Base-by-base conservation (phyloP, 345 rosid species). In the Lepidium aucheri region DNA sequence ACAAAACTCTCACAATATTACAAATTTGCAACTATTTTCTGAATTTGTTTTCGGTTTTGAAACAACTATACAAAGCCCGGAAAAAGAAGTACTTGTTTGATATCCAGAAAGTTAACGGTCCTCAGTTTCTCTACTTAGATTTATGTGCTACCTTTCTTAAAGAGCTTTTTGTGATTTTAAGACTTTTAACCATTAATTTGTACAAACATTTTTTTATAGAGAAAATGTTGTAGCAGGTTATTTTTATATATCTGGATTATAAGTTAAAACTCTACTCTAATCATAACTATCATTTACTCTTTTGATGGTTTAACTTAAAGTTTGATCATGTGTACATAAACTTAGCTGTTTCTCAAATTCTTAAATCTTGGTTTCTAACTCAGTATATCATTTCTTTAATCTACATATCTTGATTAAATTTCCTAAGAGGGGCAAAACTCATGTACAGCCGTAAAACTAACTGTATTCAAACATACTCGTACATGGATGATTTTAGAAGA, bases 61-160 rank as follows among this genome's bases (percentile, higher is more conserved):
- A 74, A 74, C 91, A 93, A 96, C 90, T 93, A 28, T 93, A 87
- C 83, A 93, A 88, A 85, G 85, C 94, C 3, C 84, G 85, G 0
- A 87, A 86, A 30, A 97, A 93, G 72, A 90, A 86, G 73, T 90
- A 93, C 78, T 76, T 93, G 74, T 85, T 90, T 7, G 97, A 93
- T 73, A 86, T 93, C 15, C 98, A 83, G 76, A 78, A 91, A 76
- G 81, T 93, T 49, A 83, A 77, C 15, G 97, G 98, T 16, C 91
- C 94, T 12, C 95, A 93, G 74, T 74, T 93, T 72, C 86, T 93
- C 12, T 90, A 90, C 77, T 75, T 93, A 78, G 98, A 93, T 75
- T 92, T 93, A 38, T 93, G 98, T 26, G 95, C 98, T 1, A 86
- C 88, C 22, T 93, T 93, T 68, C 94, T 93, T 42, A 82, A 90